Conservation (phyloP, 768 basidiomycete species). For the Trametes maxima region DNA sequence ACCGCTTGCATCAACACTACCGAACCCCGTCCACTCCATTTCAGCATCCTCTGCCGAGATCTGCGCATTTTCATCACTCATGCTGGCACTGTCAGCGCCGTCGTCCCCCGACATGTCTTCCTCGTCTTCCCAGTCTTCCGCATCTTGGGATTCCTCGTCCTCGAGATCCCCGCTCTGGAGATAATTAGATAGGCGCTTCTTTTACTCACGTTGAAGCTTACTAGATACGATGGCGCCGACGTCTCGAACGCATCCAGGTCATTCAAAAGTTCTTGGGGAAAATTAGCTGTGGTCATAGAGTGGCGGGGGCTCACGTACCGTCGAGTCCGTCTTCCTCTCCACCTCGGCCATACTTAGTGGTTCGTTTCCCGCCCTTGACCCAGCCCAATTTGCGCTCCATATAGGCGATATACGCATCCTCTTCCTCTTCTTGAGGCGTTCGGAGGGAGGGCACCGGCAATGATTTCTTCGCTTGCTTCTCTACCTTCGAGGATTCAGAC, state of each 20-base stretch:
- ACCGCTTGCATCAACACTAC: not conserved
- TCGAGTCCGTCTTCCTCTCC: slow-evolving; percentile 79
- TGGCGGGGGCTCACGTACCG: slow-evolving; percentile 48
- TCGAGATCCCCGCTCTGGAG: not conserved
- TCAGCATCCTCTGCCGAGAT: slow-evolving; percentile 8
- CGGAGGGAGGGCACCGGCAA: slow-evolving; percentile 26
- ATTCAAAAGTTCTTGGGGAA: slow-evolving; percentile 29
- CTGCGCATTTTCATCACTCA: slow-evolving; percentile 12
- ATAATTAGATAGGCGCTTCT: not conserved
- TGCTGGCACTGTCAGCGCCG: slow-evolving; percentile 31
- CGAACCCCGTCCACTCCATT: slow-evolving; percentile 39
- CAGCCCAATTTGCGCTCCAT: slow-evolving; percentile 79
- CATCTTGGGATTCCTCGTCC: slow-evolving; percentile 20
- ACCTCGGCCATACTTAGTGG: slow-evolving; percentile 45
- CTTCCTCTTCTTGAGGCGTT: slow-evolving; percentile 55
- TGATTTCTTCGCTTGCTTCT: not conserved
- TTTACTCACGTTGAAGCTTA: not conserved
- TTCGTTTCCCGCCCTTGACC: slow-evolving; percentile 38
- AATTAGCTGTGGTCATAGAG: slow-evolving; percentile 1
- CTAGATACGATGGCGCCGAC: slow-evolving; percentile 14
- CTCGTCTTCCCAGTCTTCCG: slow-evolving; percentile 24
- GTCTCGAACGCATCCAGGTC: slow-evolving; percentile 31
- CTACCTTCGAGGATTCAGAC: slow-evolving; percentile 6
- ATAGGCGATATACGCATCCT: slow-evolving; percentile 85
- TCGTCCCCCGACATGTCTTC: slow-evolving; percentile 22